These are phyloP conservation scores for Aspergillus panamensis DNA, from an alignment of 495 filamentous ascomycete genomes.

Conservation along the genomic window DNA sequence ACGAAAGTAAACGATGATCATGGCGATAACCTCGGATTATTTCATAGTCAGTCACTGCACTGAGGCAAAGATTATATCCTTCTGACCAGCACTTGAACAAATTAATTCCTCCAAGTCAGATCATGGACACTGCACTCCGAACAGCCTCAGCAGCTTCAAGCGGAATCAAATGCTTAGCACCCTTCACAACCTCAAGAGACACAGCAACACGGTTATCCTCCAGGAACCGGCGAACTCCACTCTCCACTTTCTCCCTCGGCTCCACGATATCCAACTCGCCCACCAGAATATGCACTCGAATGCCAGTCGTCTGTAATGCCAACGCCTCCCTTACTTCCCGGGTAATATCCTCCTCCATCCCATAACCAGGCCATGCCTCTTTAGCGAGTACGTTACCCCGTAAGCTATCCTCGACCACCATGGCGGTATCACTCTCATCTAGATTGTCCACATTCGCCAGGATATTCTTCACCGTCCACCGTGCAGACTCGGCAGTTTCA, in stretches of 20 bases:
- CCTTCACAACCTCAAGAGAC: constrained; percentile 8
- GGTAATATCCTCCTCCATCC: constrained; percentile 39
- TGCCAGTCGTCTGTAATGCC: not conserved
- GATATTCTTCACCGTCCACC: constrained; percentile 34
- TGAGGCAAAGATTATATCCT: no score
- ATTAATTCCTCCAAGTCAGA: no score
- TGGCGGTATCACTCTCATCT: constrained; percentile 19
- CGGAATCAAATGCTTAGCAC: constrained; percentile 21
- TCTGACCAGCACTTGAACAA: no score
- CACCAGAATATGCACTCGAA: constrained; percentile 26
- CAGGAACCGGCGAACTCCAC: constrained; percentile 24
- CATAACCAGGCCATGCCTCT: constrained; percentile 38
- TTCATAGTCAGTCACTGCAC: no score
- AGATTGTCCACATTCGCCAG: constrained; percentile 27
- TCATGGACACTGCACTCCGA: not conserved
- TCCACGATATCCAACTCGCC: constrained; percentile 36
- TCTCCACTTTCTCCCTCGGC: constrained; percentile 32
- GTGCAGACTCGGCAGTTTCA: constrained; percentile 25
- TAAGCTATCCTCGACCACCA: constrained; percentile 32
- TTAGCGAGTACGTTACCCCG: constrained; percentile 32
- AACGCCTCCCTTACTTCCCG: constrained; percentile 10
- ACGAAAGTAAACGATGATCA: no score
- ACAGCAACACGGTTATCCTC: constrained; percentile 10
- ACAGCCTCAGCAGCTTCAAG: constrained; percentile 12
- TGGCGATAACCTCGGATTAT: no score